Conservation (phyloP, 2,329 filamentous ascomycete genomes). For the Hansfordia pulvinata region DNA sequence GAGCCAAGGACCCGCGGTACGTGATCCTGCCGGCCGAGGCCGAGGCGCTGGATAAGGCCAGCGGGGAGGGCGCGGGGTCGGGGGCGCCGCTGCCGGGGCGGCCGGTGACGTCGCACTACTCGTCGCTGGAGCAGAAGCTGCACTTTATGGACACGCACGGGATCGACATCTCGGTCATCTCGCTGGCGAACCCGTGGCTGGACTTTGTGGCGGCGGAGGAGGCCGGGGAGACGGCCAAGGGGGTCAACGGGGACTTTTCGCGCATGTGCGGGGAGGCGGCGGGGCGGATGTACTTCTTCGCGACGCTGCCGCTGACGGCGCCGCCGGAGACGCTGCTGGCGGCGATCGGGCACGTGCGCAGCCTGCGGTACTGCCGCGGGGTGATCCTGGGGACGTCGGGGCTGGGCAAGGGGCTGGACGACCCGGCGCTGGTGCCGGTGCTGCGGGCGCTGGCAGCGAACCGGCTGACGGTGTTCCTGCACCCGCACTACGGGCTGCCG, state of each 20-base stretch:
- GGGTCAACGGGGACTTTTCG: slow-evolving; percentile 69
- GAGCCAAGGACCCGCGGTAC: slow-evolving; percentile 43
- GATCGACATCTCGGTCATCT: slow-evolving; percentile 75
- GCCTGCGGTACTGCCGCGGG: slow-evolving; percentile 60
- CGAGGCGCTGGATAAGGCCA: slow-evolving; percentile 31
- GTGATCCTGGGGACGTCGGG: slow-evolving; percentile 81
- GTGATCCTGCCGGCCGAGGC: slow-evolving; percentile 46
- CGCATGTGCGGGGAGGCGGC: slow-evolving; percentile 52
- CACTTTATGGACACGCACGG: slow-evolving; percentile 76
- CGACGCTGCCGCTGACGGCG: slow-evolving; percentile 64
- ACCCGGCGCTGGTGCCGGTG: slow-evolving; percentile 57
- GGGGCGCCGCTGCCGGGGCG: slow-evolving; percentile 50
- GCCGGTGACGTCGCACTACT: slow-evolving; percentile 74
- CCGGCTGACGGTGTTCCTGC: slow-evolving; percentile 61
- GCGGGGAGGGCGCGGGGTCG: slow-evolving; percentile 25
- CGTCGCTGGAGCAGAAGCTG: slow-evolving; percentile 65
- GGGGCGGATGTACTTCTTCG: slow-evolving; percentile 70
- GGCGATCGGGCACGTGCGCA: slow-evolving; percentile 49
- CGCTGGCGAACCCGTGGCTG: slow-evolving; percentile 86
- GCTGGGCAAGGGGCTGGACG: slow-evolving; percentile 68
- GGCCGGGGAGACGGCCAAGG: slow-evolving; percentile 47
- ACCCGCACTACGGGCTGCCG: slow-evolving; percentile 85
- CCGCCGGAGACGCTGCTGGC: slow-evolving; percentile 44
- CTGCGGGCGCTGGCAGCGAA: slow-evolving; percentile 55
- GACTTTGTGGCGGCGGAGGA: slow-evolving; percentile 59